These are phyloP conservation scores for Globisporangium nodosum DNA, from an alignment of 352 stramenopile species.

Conservation along the genomic window DNA sequence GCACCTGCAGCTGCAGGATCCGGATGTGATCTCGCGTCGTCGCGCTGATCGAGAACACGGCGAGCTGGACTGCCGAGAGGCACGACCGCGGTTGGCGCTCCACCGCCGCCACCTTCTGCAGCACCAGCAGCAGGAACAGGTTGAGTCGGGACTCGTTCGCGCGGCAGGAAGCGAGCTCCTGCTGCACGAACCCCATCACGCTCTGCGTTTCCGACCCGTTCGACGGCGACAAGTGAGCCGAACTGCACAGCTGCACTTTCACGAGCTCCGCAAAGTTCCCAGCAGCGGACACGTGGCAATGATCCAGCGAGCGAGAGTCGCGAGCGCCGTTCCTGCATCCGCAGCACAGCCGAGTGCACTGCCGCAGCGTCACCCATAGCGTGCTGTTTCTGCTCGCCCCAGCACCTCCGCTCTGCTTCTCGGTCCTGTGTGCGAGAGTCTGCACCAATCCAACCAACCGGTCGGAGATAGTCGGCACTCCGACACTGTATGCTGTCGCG, in stretches of 20 bases:
- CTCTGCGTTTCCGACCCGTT: conserved; percentile 10
- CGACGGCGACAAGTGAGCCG: conserved; percentile 2
- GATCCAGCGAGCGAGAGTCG: not conserved
- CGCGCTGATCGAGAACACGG: conserved; percentile 29
- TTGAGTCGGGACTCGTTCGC: conserved; percentile 31
- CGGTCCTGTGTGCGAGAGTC: conserved; percentile 14
- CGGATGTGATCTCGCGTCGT: conserved; percentile 29
- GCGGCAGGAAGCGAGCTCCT: conserved; percentile 41
- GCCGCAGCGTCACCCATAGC: conserved; percentile 47
- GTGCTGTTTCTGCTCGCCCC: not conserved
- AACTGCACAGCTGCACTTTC: conserved; percentile 28
- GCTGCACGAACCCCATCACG: conserved; percentile 34
- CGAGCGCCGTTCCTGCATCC: conserved; percentile 16
- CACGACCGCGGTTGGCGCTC: conserved; percentile 7
- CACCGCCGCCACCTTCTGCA: conserved; percentile 30
- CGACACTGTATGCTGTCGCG: conserved; percentile 27
- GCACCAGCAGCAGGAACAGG: conserved; percentile 45
- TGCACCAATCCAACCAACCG: conserved; percentile 26
- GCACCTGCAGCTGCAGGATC: conserved; percentile 44
- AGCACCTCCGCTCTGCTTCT: not conserved
- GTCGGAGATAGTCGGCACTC: conserved; percentile 14
- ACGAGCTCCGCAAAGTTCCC: conserved; percentile 43
- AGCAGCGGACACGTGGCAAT: conserved; percentile 20
- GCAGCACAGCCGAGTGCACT: conserved; percentile 57
- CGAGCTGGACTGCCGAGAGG: conserved; percentile 29